phyloP scores from a whole-genome alignment of 1,139 yeast species.

The Kurtzmaniella natalensis region DNA sequence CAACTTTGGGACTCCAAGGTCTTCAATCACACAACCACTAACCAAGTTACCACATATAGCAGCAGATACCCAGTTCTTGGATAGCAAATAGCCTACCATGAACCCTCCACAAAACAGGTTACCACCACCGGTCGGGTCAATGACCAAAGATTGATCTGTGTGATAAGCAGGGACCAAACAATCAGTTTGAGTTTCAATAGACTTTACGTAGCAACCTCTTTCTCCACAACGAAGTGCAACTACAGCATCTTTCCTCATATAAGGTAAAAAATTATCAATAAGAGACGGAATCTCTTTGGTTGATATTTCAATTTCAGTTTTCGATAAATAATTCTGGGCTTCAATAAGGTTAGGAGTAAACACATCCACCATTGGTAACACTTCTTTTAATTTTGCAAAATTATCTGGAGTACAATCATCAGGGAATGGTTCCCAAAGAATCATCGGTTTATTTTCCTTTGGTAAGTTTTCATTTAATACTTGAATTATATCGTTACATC shows the following conservation, averaged over 20 bases:
- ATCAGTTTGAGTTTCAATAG: conserved; percentile 9
- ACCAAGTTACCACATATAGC: conserved; percentile 71
- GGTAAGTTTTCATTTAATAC: conserved; percentile 18
- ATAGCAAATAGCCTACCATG: conserved; percentile 52
- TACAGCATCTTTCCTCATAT: conserved; percentile 40
- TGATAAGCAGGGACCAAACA: conserved; percentile 74
- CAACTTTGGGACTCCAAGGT: conserved; percentile 61
- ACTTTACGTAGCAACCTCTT: conserved; percentile 48
- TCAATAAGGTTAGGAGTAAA: conserved; percentile 85
- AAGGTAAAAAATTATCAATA: conserved; percentile 36
- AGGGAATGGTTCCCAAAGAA: conserved; percentile 87
- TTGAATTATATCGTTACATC: conserved; percentile 48
- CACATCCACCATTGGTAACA: conserved; percentile 50
- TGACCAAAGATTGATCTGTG: conserved; percentile 42
- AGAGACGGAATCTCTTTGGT: conserved; percentile 25
- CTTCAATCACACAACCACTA: conserved; percentile 77
- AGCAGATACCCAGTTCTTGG: conserved; percentile 50
- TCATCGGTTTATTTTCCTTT: conserved; percentile 30
- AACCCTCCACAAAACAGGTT: conserved; percentile 85
- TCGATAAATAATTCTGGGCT: conserved; percentile 28
- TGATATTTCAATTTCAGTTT: conserved; percentile 30
- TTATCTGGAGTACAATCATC: conserved; percentile 58
- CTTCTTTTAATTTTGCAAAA: conserved; percentile 30
- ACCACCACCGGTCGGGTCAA: conserved; percentile 95
- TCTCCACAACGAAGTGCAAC: conserved; percentile 69